These are phyloP conservation scores for Chlamydomonas schloesseri DNA, from an alignment of 139 green algal genomes.

Conservation along the genomic window DNA sequence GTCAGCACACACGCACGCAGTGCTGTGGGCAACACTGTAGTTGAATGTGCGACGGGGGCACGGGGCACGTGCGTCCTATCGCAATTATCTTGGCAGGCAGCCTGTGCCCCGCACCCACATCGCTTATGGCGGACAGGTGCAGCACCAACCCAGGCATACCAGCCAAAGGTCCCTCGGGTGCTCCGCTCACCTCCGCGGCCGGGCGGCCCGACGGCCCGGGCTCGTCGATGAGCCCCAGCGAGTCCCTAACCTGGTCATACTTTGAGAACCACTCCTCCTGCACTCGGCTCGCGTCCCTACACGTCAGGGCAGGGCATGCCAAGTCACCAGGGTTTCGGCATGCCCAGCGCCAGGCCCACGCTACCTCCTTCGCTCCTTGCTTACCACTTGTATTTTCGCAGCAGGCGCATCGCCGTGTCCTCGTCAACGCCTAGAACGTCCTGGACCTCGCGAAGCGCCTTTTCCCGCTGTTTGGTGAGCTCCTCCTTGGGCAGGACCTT, in stretches of 20 bases:
- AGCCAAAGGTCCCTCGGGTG: too few species aligned
- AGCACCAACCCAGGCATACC: too few species aligned
- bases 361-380: background rate
- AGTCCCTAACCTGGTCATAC: constrained; percentile 72
- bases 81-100: too few species aligned
- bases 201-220: constrained; percentile 16
- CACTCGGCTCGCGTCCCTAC: constrained; percentile 81
- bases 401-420: constrained; percentile 73
- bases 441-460: constrained; percentile 59
- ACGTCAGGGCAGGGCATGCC: background rate
- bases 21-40: too few species aligned
- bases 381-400: constrained; percentile 87
- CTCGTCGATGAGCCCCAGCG: constrained; percentile 79
- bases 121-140: too few species aligned
- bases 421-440: constrained; percentile 72
- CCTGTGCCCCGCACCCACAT: too few species aligned
- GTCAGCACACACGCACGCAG: too few species aligned
- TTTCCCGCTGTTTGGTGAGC: constrained; percentile 52
- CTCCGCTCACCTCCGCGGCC: background rate
- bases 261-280: constrained; percentile 95
- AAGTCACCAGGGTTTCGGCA: constrained; percentile 12
- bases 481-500: constrained; percentile 53
- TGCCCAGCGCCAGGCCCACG: too few species aligned
- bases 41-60: too few species aligned
- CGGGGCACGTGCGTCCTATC: too few species aligned